phyloP scores from a whole-genome alignment of 176 grass and related monocot species.

The Chrysopogon serrulatus region DNA sequence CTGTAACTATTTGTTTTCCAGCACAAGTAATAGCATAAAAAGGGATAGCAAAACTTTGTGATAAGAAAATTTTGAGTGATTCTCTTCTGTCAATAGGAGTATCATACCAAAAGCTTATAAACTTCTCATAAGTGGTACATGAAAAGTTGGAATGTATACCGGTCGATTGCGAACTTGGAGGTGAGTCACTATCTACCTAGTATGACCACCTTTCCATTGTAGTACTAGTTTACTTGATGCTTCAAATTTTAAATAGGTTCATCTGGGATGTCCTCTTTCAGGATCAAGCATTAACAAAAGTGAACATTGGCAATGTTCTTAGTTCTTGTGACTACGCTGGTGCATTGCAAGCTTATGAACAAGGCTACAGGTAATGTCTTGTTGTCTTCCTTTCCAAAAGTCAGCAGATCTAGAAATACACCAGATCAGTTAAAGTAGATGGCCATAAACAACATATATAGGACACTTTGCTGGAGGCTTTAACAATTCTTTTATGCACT shows the following conservation, averaged over 20 bases:
- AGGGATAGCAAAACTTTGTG: constrained; percentile 53
- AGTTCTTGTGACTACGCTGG: constrained; percentile 72
- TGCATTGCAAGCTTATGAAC: constrained; percentile 79
- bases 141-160: constrained; percentile 71
- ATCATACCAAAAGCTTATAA: constrained; percentile 86
- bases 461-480: background rate
- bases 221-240: constrained; percentile 5
- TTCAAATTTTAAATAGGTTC: constrained; percentile 4
- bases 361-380: constrained; percentile 74
- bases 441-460: background rate
- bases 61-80: constrained; percentile 81
- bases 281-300: constrained; percentile 90
- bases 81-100: constrained; percentile 68
- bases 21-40: too few relatives aligned
- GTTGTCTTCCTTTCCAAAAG: background rate
- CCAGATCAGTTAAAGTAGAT: constrained; percentile 3
- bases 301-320: constrained; percentile 77
- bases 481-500: constrained; percentile 7
- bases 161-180: constrained; percentile 76
- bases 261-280: constrained; percentile 41
- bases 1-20: constrained; percentile 39
- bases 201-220: constrained; percentile 14
- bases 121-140: constrained; percentile 86
- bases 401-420: background rate
- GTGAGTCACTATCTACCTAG: constrained; percentile 21